phyloP scores from a whole-genome alignment of 169 alveolate genomes.

The Plasmodium falciparum region DNA sequence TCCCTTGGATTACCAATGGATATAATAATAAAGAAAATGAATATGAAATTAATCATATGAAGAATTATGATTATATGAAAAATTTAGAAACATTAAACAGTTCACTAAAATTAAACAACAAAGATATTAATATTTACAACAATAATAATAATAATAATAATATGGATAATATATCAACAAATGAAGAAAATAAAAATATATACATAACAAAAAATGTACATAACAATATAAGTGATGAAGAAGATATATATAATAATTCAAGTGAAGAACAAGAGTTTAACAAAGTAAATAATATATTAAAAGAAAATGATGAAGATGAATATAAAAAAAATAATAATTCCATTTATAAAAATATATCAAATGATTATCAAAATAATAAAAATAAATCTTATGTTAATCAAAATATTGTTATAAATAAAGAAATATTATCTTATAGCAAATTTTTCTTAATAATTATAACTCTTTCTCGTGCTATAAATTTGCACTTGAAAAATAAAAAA shows the following conservation, averaged over 20 bases:
- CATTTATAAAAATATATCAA: background rate
- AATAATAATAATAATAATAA: background rate
- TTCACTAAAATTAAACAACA: background rate
- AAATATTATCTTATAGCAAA: conserved; percentile 75
- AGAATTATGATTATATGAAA: background rate
- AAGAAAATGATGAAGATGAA: conserved; percentile 10
- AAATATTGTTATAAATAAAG: conserved; percentile 46
- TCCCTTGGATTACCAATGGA: conserved; percentile 77
- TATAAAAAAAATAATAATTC: background rate
- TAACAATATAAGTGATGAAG: background rate
- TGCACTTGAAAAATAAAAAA: conserved; percentile 62
- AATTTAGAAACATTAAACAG: too few species aligned
- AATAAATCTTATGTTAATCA: background rate
- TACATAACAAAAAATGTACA: background rate
- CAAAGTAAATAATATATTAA: conserved; percentile 26
- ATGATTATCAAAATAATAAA: conserved; percentile 1
- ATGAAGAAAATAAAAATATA: background rate
- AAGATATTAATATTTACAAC: background rate
- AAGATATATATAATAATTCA: background rate
- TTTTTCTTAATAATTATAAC: conserved; percentile 64
- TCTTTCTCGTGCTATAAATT: conserved; percentile 64
- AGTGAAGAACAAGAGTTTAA: conserved; percentile 60
- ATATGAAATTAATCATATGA: background rate
- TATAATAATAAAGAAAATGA: background rate
- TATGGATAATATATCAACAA: background rate